A percentile compares a stretch with the other conserved stretches of the same genome.
These are phyloP conservation scores for Xylariaceae sp. DNA, from an alignment of 2,329 filamentous ascomycete species.

Conservation along the genomic window DNA sequence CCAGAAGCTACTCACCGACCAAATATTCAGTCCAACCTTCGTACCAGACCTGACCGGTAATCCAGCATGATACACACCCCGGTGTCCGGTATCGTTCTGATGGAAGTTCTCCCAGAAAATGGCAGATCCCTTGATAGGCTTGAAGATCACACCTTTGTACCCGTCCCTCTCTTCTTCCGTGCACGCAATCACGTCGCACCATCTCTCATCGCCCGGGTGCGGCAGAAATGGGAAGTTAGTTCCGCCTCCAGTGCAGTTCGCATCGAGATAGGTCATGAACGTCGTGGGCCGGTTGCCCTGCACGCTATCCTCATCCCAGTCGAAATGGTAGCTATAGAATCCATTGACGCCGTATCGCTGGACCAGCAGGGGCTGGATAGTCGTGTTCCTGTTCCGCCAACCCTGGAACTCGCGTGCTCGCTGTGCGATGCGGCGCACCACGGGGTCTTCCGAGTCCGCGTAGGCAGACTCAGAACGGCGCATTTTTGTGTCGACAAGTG, in stretches of 20 bases:
- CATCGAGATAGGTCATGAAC: constrained; percentile 11
- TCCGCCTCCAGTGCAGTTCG: constrained; percentile 8
- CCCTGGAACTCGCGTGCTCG: constrained; percentile 7
- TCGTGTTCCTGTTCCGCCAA: constrained; percentile 1
- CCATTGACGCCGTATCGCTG: constrained; percentile 6
- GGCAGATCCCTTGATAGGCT: constrained; percentile 10
- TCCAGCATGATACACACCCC: constrained; percentile 6
- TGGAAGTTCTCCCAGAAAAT: constrained; percentile 14
- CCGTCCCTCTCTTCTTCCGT: constrained; percentile 4
- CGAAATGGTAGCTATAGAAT: constrained; percentile 12
- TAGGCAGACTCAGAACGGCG: constrained; percentile 6
- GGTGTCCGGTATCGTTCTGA: constrained; percentile 8
- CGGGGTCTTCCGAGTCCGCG: background rate
- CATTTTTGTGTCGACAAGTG: background rate
- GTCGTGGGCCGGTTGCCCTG: constrained; percentile 8
- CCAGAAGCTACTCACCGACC: background rate
- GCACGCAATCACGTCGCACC: constrained; percentile 12
- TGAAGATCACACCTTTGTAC: constrained; percentile 10
- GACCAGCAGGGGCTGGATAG: constrained; percentile 3
- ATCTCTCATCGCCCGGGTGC: constrained; percentile 2
- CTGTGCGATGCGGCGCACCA: constrained; percentile 2
- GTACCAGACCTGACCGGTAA: constrained; percentile 7
- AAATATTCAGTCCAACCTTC: constrained; percentile 13
- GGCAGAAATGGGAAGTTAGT: constrained; percentile 10
- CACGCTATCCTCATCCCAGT: constrained; percentile 1